Conservation (phyloP, 306 rosid species). For the Acacia crassicarpa region DNA sequence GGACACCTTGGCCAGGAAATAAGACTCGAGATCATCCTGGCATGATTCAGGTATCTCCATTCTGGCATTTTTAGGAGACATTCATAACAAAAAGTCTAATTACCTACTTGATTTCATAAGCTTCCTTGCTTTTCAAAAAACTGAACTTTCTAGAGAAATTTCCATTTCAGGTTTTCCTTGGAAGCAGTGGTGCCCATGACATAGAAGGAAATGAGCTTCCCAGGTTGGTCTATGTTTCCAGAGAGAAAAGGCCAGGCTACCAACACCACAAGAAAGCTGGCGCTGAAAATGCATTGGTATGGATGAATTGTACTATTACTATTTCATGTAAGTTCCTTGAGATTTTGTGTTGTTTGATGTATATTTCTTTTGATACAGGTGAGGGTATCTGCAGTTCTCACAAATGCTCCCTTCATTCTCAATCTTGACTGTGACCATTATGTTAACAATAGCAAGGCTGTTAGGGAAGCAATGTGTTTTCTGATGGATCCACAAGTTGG, state of each 20-base stretch:
- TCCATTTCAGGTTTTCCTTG: conserved; percentile 81
- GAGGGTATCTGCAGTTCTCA: conserved; percentile 94
- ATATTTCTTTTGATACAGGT: conserved; percentile 54
- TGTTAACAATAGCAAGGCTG: conserved; percentile 92
- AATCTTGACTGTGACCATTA: conserved; percentile 98
- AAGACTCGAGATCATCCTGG: conserved; percentile 96
- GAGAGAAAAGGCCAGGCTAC: conserved; percentile 98
- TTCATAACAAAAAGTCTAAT: not conserved
- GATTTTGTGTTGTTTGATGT: conserved; percentile 34
- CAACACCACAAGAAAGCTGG: conserved; percentile 99
- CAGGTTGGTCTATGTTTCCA: conserved; percentile 88
- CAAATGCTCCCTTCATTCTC: conserved; percentile 97
- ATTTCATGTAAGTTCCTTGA: conserved; percentile 17
- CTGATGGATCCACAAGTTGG: conserved; percentile 95
- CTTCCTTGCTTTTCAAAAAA: not conserved
- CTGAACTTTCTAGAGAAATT: conserved; percentile 4
- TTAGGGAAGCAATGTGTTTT: conserved; percentile 98
- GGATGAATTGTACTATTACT: conserved; percentile 8
- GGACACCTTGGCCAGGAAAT: conserved; percentile 99
- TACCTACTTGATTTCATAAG: no score
- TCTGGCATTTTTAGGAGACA: not conserved
- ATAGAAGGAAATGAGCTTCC: conserved; percentile 88
- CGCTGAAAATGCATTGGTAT: conserved; percentile 96
- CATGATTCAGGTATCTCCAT: conserved; percentile 85
- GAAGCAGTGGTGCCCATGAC: conserved; percentile 83